A percentile compares a stretch with the other conserved stretches of the same genome.
phyloP scores from a whole-genome alignment of 2,329 filamentous ascomycete species.

The Rutstroemia sydowiana region DNA sequence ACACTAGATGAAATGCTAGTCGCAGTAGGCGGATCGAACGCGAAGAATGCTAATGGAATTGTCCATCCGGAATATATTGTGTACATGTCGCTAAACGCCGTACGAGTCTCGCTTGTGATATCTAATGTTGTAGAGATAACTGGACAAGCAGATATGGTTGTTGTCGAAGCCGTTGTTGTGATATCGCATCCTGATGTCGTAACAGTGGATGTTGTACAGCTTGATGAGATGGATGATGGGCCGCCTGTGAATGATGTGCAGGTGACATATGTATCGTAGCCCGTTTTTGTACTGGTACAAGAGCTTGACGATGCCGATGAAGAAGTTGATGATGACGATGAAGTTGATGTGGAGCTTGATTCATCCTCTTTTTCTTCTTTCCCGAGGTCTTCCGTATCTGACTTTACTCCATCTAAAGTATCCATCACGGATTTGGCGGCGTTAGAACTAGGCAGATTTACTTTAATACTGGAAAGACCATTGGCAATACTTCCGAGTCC shows the following conservation, averaged over 20 bases:
- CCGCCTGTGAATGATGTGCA: not conserved
- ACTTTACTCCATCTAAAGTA: not conserved
- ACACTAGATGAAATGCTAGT: not conserved
- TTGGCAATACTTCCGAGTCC: not conserved
- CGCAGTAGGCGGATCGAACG: not conserved
- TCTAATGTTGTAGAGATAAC: no score
- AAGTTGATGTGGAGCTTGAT: not conserved
- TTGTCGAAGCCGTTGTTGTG: not conserved
- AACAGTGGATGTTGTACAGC: not conserved
- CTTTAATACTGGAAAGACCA: not conserved
- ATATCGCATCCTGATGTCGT: not conserved
- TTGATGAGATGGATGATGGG: not conserved
- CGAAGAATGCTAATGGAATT: not conserved
- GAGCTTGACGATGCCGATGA: not conserved
- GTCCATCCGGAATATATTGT: not conserved
- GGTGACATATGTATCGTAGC: not conserved
- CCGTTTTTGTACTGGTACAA: not conserved
- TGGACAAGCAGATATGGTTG: not conserved
- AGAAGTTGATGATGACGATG: not conserved
- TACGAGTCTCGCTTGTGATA: no score
- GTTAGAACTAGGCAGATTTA: not conserved
- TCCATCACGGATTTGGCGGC: not conserved
- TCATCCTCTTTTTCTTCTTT: not conserved
- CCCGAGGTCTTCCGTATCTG: not conserved
- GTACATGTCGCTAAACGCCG: no score